Conservation (phyloP, 1,284 basidiomycete genomes). For the Laetiporus sulphureus region DNA sequence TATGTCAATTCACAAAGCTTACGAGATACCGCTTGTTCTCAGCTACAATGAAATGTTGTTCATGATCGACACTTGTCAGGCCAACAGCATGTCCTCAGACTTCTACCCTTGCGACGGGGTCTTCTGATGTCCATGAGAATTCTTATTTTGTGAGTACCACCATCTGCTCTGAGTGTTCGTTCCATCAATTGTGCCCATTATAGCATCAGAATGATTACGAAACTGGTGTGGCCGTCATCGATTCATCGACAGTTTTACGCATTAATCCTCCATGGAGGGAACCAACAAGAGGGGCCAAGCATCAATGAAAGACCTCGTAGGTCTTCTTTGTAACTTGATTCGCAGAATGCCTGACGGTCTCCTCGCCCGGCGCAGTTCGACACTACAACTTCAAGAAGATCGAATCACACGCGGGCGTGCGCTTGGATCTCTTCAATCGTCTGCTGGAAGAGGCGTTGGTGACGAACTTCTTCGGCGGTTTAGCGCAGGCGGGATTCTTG, state of each 20-base stretch:
- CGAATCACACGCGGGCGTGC: slow-evolving; percentile 82
- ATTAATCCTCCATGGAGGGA: slow-evolving; percentile 88
- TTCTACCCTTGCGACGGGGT: slow-evolving; percentile 96
- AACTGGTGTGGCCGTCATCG: slow-evolving; percentile 93
- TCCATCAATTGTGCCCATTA: not conserved
- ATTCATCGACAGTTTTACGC: slow-evolving; percentile 93
- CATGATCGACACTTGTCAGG: slow-evolving; percentile 99
- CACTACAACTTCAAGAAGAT: slow-evolving; percentile 74
- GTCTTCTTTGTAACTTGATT: slow-evolving; percentile 21
- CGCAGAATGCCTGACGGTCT: too few relatives aligned
- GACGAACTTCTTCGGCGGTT: slow-evolving; percentile 95
- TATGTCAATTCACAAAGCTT: too few relatives aligned
- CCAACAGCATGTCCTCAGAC: slow-evolving; percentile 91
- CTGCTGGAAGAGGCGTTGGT: slow-evolving; percentile 66
- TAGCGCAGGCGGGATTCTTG: slow-evolving; percentile 71
- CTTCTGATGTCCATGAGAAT: slow-evolving; percentile 82
- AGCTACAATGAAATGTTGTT: slow-evolving; percentile 97
- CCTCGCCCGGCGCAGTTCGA: slow-evolving; percentile 67
- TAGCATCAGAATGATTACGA: slow-evolving; percentile 91
- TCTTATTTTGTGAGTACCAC: slow-evolving; percentile 82
- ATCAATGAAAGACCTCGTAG: slow-evolving; percentile 81
- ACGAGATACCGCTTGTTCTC: too few relatives aligned
- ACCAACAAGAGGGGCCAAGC: slow-evolving; percentile 85
- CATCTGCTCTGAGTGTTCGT: not conserved
- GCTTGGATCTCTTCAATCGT: slow-evolving; percentile 78